Base-by-base conservation (phyloP, 805 yeast genomes). In the Candida dajiaensis region DNA sequence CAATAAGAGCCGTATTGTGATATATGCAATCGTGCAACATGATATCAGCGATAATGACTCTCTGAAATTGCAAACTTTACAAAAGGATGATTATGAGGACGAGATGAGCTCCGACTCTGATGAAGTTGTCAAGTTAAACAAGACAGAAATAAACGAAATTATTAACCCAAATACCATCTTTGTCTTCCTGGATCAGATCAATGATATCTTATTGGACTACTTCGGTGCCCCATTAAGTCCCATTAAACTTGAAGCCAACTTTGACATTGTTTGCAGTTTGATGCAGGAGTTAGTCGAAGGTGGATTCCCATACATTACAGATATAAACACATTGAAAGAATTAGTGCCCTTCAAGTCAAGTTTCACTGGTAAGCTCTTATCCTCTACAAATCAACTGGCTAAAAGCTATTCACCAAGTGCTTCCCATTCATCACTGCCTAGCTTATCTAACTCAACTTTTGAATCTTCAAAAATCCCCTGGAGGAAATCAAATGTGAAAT, bases 221-320 rank as follows among this genome's bases (percentile, higher is more conserved):
- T 83, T 87, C 50, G 74, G 73, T 16, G 54, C 62, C 3, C 81
- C 81, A 2, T 59, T 89, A 26, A 72, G 79, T 2, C 63, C 78
- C 2, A 59, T 75, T 22, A 84, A 81, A 53, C 66, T 94, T 11
- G 82, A 77, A 45, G 76, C 83, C 40, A 84, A 89, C 58, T 75
- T 74, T 52, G 95, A 89, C 57, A 78, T 85, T 2, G 65, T 89
- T 40, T 74, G 85, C 28, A 69, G 89, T 55, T 65, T 92, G 33
- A 66, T 90, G 50, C 84, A 81, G 57, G 94, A 86, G 58, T 78
- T 87, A 80, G 59, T 89, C 13, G 95, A 88, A 54, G 82, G 79
- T 36, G 90, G 92, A 4, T 71, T 74, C 29, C 95, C 97, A 2
- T 77, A 77, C 51, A 69, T 77, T 41, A 80, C 89, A 0, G 96